Conservation (phyloP, 257 asterid genomes). For the Solanum dulcamara region DNA sequence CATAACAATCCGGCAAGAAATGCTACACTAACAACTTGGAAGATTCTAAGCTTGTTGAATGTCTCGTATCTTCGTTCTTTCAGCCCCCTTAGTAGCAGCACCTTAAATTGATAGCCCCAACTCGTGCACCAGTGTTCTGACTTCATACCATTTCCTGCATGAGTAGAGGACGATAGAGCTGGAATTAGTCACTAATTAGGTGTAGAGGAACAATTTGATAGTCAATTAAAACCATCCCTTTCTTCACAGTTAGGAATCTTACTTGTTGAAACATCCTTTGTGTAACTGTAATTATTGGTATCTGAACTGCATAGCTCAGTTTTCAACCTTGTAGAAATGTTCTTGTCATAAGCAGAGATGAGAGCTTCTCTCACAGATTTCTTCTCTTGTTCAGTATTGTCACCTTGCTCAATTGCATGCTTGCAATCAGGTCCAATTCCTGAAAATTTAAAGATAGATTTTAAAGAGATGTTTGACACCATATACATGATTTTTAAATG, state of each 20-base stretch:
- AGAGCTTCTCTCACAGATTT: slow-evolving; percentile 56
- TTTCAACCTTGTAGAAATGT: slow-evolving; percentile 69
- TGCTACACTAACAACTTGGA: slow-evolving; percentile 93
- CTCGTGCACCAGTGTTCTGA: slow-evolving; percentile 85
- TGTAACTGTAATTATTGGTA: slow-evolving; percentile 32
- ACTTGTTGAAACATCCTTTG: slow-evolving; percentile 49
- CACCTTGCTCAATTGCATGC: slow-evolving; percentile 29
- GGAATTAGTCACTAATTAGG: not conserved
- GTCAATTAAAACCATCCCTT: not conserved
- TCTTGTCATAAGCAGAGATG: slow-evolving; percentile 68
- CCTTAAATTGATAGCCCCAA: slow-evolving; percentile 88
- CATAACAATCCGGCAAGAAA: slow-evolving; percentile 84
- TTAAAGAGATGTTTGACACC: not conserved
- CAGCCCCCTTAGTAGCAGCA: slow-evolving; percentile 71
- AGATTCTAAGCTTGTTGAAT: slow-evolving; percentile 77
- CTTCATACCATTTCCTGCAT: slow-evolving; percentile 36
- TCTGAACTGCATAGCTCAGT: slow-evolving; percentile 66
- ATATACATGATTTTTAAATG: not conserved
- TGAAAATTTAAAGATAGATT: slow-evolving; percentile 13
- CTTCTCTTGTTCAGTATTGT: slow-evolving; percentile 44
- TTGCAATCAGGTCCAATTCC: slow-evolving; percentile 80
- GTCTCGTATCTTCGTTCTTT: slow-evolving; percentile 82
- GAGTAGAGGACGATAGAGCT: not conserved
- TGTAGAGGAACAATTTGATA: not conserved
- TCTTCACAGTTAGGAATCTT: slow-evolving; percentile 14